Percentiles rank a stretch among this genome's conserved stretches.
These are phyloP conservation scores for Populus davidiana DNA, from an alignment of 345 rosid genomes.

Conservation along the genomic window DNA sequence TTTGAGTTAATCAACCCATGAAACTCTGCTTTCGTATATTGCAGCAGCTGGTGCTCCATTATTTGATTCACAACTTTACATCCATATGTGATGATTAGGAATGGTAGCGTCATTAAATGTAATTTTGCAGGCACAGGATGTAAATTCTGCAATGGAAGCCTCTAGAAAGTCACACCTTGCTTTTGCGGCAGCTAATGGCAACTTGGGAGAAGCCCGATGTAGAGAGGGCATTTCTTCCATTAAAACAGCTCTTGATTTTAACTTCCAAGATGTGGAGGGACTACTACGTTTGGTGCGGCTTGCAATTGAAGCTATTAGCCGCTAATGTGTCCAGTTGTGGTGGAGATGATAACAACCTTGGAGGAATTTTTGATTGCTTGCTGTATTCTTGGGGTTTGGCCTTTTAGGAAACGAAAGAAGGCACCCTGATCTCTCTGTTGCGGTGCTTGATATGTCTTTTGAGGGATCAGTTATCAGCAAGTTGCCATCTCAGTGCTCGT, in stretches of 20 bases:
- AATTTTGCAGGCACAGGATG: conserved; percentile 67
- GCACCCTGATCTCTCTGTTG: conserved; percentile 9
- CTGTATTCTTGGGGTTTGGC: conserved; percentile 17
- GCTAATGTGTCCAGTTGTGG: conserved; percentile 28
- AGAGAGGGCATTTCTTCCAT: conserved; percentile 62
- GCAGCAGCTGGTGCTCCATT: neutral
- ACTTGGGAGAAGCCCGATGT: conserved; percentile 46
- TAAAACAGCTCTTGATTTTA: conserved; percentile 86
- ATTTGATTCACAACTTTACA: neutral
- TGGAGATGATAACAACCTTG: conserved; percentile 16
- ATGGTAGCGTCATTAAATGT: conserved; percentile 10
- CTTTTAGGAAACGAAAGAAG: conserved; percentile 12
- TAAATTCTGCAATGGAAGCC: conserved; percentile 88
- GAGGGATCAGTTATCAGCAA: conserved; percentile 7
- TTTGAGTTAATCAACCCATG: neutral
- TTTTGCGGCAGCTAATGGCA: conserved; percentile 53
- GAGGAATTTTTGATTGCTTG: conserved; percentile 7
- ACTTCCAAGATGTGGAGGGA: conserved; percentile 88
- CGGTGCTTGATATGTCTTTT: conserved; percentile 11
- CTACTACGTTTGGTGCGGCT: conserved; percentile 71
- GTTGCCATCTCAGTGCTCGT: conserved; percentile 4
- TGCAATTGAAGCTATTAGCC: conserved; percentile 76
- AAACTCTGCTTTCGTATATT: neutral
- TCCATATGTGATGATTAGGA: neutral
- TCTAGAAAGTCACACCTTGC: conserved; percentile 79